Conservation (phyloP, 164 flowering plant species). For the grape (Vitis vinifera) region ASM3070453v1 NC_081818.1:3100501-3101000, state of each 20-base stretch:
- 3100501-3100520: conserved; percentile 40
- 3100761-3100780: conserved; percentile 75
- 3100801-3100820: conserved; percentile 33
- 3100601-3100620: conserved; percentile 94
- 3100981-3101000: no score
- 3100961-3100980: no score
- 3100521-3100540: conserved; percentile 71
- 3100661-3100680: conserved; percentile 79
- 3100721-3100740: conserved; percentile 85
- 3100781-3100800: conserved; percentile 56
- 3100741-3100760: conserved; percentile 87
- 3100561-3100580: conserved; percentile 86
- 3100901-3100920: no score
- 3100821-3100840: no score
- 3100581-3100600: conserved; percentile 95
- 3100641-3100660: conserved; percentile 85
- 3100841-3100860: no score
- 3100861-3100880: no score
- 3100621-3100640: conserved; percentile 89
- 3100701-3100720: conserved; percentile 49
- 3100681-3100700: conserved; percentile 50
- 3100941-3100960: no score
- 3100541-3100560: conserved; percentile 75
- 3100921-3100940: no score
- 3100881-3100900: no score